A percentile compares a stretch with the other conserved stretches of the same genome.
Conservation (phyloP, 192 early-diverging fungal genomes). For the Phlyctochytrium planicorne region DNA sequence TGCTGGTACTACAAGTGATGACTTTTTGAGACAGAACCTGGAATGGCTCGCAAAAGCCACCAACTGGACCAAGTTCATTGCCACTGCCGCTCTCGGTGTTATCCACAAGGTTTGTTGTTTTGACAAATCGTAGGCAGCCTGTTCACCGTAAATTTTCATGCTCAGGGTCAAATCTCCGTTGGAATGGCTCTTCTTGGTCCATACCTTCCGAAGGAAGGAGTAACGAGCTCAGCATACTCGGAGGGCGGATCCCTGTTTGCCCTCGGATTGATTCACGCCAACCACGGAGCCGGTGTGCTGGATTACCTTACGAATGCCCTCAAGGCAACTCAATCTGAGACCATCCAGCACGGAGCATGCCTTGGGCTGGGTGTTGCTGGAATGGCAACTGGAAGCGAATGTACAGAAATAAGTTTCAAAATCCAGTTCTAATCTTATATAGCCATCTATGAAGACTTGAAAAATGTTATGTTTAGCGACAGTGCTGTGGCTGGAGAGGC, state of each 20-base stretch:
- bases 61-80: constrained; percentile 99
- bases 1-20: constrained; percentile 96
- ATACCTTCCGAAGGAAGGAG: constrained; percentile 92
- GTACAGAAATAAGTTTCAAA: constrained; percentile 43
- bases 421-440: not conserved
- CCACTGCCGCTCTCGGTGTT: constrained; percentile 95
- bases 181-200: constrained; percentile 81
- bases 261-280: constrained; percentile 93
- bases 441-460: constrained; percentile 86
- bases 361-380: constrained; percentile 94
- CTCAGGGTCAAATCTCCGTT: constrained; percentile 82
- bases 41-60: constrained; percentile 97
- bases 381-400: constrained; percentile 91
- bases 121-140: not conserved
- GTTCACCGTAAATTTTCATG: not conserved
- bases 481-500: constrained; percentile 97
- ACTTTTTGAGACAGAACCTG: constrained; percentile 94
- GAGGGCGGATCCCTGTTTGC: constrained; percentile 98
- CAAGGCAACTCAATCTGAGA: constrained; percentile 76
- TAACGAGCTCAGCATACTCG: constrained; percentile 81
- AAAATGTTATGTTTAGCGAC: constrained; percentile 86
- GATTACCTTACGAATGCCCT: constrained; percentile 81
- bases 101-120: constrained; percentile 75
- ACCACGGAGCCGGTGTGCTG: constrained; percentile 84
- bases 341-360: constrained; percentile 94